Conservation (phyloP, 495 filamentous ascomycete species). For the Chaetomium tenue region DNA sequence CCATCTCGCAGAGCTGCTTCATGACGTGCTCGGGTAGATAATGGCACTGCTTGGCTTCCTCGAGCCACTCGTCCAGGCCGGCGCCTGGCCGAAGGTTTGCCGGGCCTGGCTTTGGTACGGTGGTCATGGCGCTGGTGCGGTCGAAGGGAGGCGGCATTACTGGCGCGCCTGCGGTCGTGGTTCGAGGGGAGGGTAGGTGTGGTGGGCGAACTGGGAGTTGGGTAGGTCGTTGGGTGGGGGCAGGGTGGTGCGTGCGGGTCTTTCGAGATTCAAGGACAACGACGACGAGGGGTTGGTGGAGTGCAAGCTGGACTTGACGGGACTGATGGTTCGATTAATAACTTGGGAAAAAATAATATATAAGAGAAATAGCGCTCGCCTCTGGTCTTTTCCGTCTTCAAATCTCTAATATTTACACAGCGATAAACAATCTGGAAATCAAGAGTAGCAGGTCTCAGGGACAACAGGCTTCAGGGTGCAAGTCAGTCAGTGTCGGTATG, state of each 20-base stretch:
- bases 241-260: not conserved
- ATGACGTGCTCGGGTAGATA: slow-evolving; percentile 93
- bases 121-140: slow-evolving; percentile 32
- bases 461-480: too few relatives aligned
- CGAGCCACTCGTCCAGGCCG: slow-evolving; percentile 93
- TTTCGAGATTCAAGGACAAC: too few relatives aligned
- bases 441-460: too few relatives aligned
- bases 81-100: slow-evolving; percentile 77
- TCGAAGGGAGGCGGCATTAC: not conserved
- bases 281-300: not conserved
- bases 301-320: not conserved
- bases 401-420: too few relatives aligned
- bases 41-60: slow-evolving; percentile 92
- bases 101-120: slow-evolving; percentile 76
- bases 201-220: not conserved
- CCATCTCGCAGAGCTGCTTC: slow-evolving; percentile 98
- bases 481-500: too few relatives aligned
- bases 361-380: not conserved
- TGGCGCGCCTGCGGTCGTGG: not conserved
- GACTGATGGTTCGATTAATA: not conserved
- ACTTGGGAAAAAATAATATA: not conserved
- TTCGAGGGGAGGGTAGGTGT: not conserved
- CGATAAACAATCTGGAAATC: too few relatives aligned
- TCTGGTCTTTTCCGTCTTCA: too few relatives aligned
- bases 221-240: not conserved